Conservation (phyloP, 805 yeast genomes). For the Sugiyamaella mastotermitis region DNA sequence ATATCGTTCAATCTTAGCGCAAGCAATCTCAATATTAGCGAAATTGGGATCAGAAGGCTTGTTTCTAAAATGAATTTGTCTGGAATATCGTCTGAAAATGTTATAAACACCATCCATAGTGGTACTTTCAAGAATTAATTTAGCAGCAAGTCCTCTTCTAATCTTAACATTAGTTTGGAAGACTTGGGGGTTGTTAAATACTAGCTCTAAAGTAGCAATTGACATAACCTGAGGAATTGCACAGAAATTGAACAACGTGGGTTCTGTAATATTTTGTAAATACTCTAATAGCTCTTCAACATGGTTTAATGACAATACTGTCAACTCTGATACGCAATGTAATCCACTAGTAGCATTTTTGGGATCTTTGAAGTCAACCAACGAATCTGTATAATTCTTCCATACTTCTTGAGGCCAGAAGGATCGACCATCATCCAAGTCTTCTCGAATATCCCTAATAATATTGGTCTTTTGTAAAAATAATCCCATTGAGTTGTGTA, state of each 20-base stretch:
- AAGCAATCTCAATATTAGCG: slow-evolving; percentile 71
- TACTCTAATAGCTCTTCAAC: slow-evolving; percentile 71
- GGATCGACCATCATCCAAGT: slow-evolving; percentile 81
- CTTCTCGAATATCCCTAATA: slow-evolving; percentile 92
- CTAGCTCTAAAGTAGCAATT: slow-evolving; percentile 82
- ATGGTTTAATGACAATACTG: slow-evolving; percentile 71
- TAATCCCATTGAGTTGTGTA: slow-evolving; percentile 85
- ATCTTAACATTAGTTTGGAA: slow-evolving; percentile 74
- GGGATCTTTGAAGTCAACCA: slow-evolving; percentile 53
- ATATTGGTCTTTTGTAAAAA: slow-evolving; percentile 94
- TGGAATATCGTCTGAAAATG: slow-evolving; percentile 70
- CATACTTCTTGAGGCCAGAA: slow-evolving; percentile 97
- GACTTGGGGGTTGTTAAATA: slow-evolving; percentile 73
- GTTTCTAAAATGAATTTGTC: slow-evolving; percentile 71
- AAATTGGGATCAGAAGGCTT: slow-evolving; percentile 82
- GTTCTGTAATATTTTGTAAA: slow-evolving; percentile 70
- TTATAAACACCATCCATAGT: slow-evolving; percentile 68
- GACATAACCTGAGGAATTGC: slow-evolving; percentile 99
- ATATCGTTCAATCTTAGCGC: slow-evolving; percentile 85
- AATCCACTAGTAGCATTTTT: slow-evolving; percentile 51
- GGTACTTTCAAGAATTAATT: slow-evolving; percentile 65
- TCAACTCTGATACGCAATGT: slow-evolving; percentile 74
- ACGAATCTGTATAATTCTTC: slow-evolving; percentile 63
- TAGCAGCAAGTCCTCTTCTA: slow-evolving; percentile 81
- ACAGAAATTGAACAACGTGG: slow-evolving; percentile 82